A percentile compares a stretch with the other conserved stretches of the same genome.
Evolutionary conservation across 2,329 filamentous ascomycete species (phyloP).

Genomic region (Nemania sp.): DNA sequence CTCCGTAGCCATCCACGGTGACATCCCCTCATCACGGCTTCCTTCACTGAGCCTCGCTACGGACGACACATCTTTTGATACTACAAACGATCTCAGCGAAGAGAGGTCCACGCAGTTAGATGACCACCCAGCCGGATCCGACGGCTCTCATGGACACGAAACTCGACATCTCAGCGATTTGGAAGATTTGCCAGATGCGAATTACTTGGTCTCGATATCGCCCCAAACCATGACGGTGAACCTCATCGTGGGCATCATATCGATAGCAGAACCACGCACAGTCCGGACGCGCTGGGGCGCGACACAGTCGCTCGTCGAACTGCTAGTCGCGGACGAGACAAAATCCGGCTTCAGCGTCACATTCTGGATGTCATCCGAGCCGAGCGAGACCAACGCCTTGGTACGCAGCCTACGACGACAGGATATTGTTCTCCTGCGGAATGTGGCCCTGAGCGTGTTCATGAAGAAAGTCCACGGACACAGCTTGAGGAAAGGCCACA

Average conservation of each 20-base stretch:
- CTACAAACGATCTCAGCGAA: conserved; percentile 37
- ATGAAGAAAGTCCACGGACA: conserved; percentile 81
- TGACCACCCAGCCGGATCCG: conserved; percentile 26
- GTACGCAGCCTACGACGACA: conserved; percentile 61
- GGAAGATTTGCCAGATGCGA: conserved; percentile 69
- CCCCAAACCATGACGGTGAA: conserved; percentile 85
- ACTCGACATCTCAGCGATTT: conserved; percentile 63
- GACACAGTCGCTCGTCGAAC: conserved; percentile 70
- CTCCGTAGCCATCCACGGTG: conserved; percentile 73
- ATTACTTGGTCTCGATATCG: conserved; percentile 66
- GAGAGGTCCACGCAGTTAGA: conserved; percentile 40
- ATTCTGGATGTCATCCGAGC: conserved; percentile 70
- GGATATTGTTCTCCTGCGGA: conserved; percentile 79
- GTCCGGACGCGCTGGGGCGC: conserved; percentile 69
- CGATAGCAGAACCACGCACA: conserved; percentile 67
- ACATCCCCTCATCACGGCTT: conserved; percentile 66
- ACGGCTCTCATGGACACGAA: conserved; percentile 33
- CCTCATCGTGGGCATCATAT: conserved; percentile 78
- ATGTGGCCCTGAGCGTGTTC: conserved; percentile 79
- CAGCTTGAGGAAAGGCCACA: conserved; percentile 73
- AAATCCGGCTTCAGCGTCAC: conserved; percentile 78
- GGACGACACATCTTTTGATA: conserved; percentile 45
- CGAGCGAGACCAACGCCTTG: conserved; percentile 28
- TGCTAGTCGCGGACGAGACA: conserved; percentile 85
- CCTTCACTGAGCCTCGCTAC: conserved; percentile 38